Base-by-base conservation (phyloP, 495 filamentous ascomycete genomes). In the Lasiosphaeris hirsuta region DNA sequence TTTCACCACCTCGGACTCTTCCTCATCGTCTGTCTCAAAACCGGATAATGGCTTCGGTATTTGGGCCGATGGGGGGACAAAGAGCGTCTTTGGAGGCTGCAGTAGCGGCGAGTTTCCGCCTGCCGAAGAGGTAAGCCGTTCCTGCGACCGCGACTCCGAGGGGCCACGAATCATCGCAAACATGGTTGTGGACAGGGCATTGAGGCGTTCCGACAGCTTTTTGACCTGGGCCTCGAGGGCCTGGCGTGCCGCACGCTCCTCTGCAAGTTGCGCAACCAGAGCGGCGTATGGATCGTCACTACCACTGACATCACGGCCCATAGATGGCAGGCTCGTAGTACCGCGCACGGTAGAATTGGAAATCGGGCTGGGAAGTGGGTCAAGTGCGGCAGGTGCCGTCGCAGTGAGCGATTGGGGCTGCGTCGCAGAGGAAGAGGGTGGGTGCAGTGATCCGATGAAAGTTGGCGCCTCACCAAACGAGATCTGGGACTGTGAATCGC, bases 201-300 rank as follows among this genome's bases (percentile, higher is more conserved):
- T 71, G 30, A 82, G 52, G 23, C 69, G 71, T 13, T 76, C 72
- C 38, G 71, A 72, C 1, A 84, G 67, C 54, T 69, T 74, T 49
- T 68, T 74, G 17, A 84, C 80, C 48, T 78, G 68, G 1, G 68
- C 68, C 61, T 84, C 81, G n/a, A 84, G 72, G 5, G 69, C 69
- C 15, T 72, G 74, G 1, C 81, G 76, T 8, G 76, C 75, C 4
- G 74, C 69, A 50, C 77, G 76, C 59, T 84, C 81, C 14, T 66
- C 56, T 19, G 79, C 75, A 14, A 84, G 74, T 43, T 80, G 67
- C n/a, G 72, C 63, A 23, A 71, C 62, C 8, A 79, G 64, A 4
- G 62, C 56, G 1, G 66, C 69, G 49, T 75, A 71, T 41, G 58
- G 18, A 23, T 54, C 55, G 8, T 60, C 33, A 10, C 47, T 41